A percentile compares a stretch with the other conserved stretches of the same genome.
These are phyloP conservation scores for Salinomyces thailandicus DNA, from an alignment of 2,329 filamentous ascomycete genomes.

Conservation along the genomic window DNA sequence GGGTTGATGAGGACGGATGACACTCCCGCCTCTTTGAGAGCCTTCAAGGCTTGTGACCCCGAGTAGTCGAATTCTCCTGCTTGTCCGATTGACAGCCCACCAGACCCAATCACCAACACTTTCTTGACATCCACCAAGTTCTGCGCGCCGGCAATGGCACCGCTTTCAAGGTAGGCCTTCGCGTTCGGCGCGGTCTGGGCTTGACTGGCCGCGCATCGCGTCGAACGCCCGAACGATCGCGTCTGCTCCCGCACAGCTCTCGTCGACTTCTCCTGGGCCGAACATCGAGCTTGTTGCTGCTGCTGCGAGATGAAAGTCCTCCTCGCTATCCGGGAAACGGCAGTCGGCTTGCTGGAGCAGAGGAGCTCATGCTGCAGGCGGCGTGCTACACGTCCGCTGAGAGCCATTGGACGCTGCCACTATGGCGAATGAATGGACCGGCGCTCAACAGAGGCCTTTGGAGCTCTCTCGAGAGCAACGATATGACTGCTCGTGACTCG, in stretches of 20 bases:
- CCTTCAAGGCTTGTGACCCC: slow-evolving; percentile 91
- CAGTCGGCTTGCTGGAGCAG: slow-evolving; percentile 15
- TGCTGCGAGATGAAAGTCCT: slow-evolving; percentile 21
- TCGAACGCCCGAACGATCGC: slow-evolving; percentile 19
- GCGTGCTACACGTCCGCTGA: slow-evolving; percentile 24
- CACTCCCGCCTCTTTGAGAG: slow-evolving; percentile 88
- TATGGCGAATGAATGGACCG: slow-evolving; percentile 1
- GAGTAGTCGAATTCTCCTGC: slow-evolving; percentile 98
- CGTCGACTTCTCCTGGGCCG: slow-evolving; percentile 9
- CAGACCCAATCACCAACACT: slow-evolving; percentile 90
- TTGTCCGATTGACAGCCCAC: slow-evolving; percentile 92
- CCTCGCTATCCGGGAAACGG: slow-evolving; percentile 14
- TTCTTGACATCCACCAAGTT: slow-evolving; percentile 87
- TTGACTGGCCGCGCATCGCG: slow-evolving; percentile 23
- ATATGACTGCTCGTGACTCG: no score
- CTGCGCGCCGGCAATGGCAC: slow-evolving; percentile 65
- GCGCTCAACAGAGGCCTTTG: background rate
- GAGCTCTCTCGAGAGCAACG: no score
- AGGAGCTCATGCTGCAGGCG: slow-evolving; percentile 21
- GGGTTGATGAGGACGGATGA: slow-evolving; percentile 90
- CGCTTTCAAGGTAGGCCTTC: slow-evolving; percentile 81
- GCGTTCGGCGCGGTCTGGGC: slow-evolving; percentile 65
- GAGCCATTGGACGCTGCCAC: slow-evolving; percentile 19
- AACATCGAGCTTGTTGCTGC: slow-evolving; percentile 7
- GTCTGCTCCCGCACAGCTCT: slow-evolving; percentile 12